Percentiles rank a stretch among this genome's conserved stretches.
Evolutionary conservation across 2,329 filamentous ascomycete genomes (phyloP).

Genomic region (Pyricularia sp.): DNA sequence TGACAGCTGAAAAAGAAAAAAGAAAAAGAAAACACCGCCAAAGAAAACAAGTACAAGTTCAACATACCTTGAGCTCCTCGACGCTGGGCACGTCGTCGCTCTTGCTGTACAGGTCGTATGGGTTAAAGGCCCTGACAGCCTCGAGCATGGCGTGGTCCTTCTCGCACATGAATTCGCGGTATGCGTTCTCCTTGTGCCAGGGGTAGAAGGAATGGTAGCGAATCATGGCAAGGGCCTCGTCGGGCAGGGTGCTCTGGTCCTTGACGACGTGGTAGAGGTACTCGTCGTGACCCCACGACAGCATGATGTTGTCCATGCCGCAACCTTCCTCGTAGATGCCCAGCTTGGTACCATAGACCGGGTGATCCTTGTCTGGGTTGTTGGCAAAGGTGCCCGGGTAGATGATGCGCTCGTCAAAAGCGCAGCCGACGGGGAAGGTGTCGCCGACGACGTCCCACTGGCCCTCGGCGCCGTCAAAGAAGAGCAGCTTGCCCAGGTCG

Average conservation of each 20-base stretch:
- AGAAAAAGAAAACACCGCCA: too few relatives aligned
- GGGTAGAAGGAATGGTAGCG: slow-evolving; percentile 90
- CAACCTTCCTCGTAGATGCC: slow-evolving; percentile 76
- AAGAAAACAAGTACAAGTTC: too few relatives aligned
- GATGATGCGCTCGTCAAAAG: slow-evolving; percentile 68
- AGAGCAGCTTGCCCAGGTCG: slow-evolving; percentile 71
- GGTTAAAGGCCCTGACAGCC: slow-evolving; percentile 80
- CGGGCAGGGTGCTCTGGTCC: slow-evolving; percentile 68
- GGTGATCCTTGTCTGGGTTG: slow-evolving; percentile 66
- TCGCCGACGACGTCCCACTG: slow-evolving; percentile 93
- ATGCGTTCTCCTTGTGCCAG: slow-evolving; percentile 78
- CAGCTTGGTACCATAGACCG: slow-evolving; percentile 63
- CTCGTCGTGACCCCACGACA: slow-evolving; percentile 85
- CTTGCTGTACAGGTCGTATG: slow-evolving; percentile 89
- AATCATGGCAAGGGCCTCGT: slow-evolving; percentile 85
- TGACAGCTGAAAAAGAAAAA: neutral
- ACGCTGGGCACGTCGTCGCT: slow-evolving; percentile 70
- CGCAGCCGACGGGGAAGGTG: slow-evolving; percentile 71
- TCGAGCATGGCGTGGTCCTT: slow-evolving; percentile 72
- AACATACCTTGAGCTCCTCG: slow-evolving; percentile 61
- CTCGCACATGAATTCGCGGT: slow-evolving; percentile 72
- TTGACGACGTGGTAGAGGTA: slow-evolving; percentile 82
- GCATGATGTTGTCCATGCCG: slow-evolving; percentile 79
- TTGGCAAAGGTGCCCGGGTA: slow-evolving; percentile 67
- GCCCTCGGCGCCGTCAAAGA: slow-evolving; percentile 72